phyloP scores from a whole-genome alignment of 2,329 filamentous ascomycete genomes.

The Metarhizium guizhouense region DNA sequence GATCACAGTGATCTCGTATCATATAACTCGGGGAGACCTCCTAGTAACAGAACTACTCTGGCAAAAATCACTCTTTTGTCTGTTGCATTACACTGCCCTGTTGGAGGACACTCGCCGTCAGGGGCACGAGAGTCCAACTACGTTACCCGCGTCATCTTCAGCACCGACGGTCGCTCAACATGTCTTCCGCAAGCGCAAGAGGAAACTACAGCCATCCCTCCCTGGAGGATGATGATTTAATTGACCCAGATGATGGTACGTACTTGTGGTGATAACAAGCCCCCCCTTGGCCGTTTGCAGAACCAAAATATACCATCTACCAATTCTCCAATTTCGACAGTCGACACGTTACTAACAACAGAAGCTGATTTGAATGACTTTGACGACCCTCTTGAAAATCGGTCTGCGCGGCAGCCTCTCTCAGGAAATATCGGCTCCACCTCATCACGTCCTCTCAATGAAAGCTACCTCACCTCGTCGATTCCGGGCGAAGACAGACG shows the following conservation, averaged over 20 bases:
- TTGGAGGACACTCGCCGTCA: not conserved
- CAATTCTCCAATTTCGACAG: not conserved
- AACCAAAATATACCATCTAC: not conserved
- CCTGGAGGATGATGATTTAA: conserved; percentile 60
- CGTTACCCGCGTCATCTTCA: not conserved
- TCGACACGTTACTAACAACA: conserved; percentile 1
- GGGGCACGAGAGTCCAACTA: not conserved
- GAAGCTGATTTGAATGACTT: conserved; percentile 83
- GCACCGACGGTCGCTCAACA: conserved; percentile 13
- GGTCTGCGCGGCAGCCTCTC: conserved; percentile 68
- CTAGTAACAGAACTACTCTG: not conserved
- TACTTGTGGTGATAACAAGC: not conserved
- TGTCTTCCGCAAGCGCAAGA: conserved; percentile 37
- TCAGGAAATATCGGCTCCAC: conserved; percentile 71
- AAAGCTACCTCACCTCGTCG: conserved; percentile 76
- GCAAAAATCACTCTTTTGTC: not conserved
- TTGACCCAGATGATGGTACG: conserved; percentile 71
- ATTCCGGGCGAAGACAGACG: conserved; percentile 90
- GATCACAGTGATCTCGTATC: not conserved
- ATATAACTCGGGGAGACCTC: not conserved
- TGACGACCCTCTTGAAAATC: conserved; percentile 68
- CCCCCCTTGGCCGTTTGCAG: too few relatives aligned
- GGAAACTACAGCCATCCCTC: conserved; percentile 54
- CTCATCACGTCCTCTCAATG: conserved; percentile 51
- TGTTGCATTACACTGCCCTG: not conserved